These are phyloP conservation scores for Medicago ruthenica DNA, from an alignment of 306 rosid species.

Conservation along the genomic window DNA sequence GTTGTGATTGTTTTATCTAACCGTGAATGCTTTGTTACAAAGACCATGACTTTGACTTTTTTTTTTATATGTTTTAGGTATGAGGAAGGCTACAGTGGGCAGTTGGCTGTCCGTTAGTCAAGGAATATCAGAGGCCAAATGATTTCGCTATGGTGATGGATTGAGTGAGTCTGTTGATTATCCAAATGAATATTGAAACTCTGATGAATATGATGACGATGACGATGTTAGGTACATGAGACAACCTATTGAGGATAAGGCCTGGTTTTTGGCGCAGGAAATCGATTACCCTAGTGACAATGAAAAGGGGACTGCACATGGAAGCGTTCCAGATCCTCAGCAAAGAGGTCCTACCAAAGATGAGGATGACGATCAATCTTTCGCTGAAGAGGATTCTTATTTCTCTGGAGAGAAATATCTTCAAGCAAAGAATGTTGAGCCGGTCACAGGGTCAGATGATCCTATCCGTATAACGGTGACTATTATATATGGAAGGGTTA, in stretches of 20 bases:
- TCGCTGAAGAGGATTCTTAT: constrained; percentile 95
- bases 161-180: constrained; percentile 89
- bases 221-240: constrained; percentile 95
- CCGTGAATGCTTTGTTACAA: constrained; percentile 6
- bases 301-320: constrained; percentile 90
- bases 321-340: constrained; percentile 83
- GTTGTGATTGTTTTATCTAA: constrained; percentile 26
- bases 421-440: constrained; percentile 76
- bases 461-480: constrained; percentile 70
- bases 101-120: constrained; percentile 96
- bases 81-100: constrained; percentile 78
- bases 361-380: constrained; percentile 95
- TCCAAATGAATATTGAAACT: constrained; percentile 96
- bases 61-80: constrained; percentile 59
- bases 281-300: constrained; percentile 99
- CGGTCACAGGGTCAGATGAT: constrained; percentile 68
- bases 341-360: constrained; percentile 80
- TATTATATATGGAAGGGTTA: constrained; percentile 71
- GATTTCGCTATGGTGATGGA: constrained; percentile 98
- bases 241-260: constrained; percentile 98
- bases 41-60: constrained; percentile 36
- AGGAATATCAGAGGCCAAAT: constrained; percentile 93
- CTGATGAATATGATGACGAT: constrained; percentile 97
- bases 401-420: constrained; percentile 89
- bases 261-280: constrained; percentile 99